Evolutionary conservation across 768 basidiomycete genomes (phyloP).

Genomic region (Zangia roseola): DNA sequence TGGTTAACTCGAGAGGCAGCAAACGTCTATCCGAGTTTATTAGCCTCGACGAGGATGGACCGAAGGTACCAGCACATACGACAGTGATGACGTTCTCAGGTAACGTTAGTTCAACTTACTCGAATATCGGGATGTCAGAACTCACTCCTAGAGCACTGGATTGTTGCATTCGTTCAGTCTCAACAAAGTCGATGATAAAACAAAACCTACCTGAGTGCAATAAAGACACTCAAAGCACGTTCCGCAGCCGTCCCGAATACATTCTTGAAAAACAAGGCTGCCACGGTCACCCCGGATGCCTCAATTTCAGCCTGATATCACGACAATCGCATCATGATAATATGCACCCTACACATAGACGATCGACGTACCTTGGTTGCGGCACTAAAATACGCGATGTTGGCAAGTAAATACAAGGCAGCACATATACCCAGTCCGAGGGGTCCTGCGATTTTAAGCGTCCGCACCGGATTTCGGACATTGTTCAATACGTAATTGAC

Average conservation of each 20-base stretch:
- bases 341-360: too few relatives aligned
- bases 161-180: neutral
- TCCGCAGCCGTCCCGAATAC: slow-evolving; percentile 55
- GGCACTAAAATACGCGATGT: slow-evolving; percentile 55
- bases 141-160: slow-evolving; percentile 37
- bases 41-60: neutral
- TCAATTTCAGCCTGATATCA: slow-evolving; percentile 41
- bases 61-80: slow-evolving; percentile 14
- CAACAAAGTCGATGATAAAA: too few relatives aligned
- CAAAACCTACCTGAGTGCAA: slow-evolving; percentile 49
- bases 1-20: slow-evolving; percentile 53
- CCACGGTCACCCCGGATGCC: slow-evolving; percentile 53
- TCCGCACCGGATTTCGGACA: slow-evolving; percentile 56
- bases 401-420: slow-evolving; percentile 52
- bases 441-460: slow-evolving; percentile 60
- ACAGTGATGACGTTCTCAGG: slow-evolving; percentile 33
- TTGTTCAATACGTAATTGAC: slow-evolving; percentile 62
- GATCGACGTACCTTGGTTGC: slow-evolving; percentile 18
- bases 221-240: slow-evolving; percentile 54
- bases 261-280: slow-evolving; percentile 56
- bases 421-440: slow-evolving; percentile 56
- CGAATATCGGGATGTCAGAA: neutral
- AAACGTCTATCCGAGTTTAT: slow-evolving; percentile 41
- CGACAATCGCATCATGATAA: neutral
- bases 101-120: slow-evolving; percentile 3